phyloP scores from a whole-genome alignment of 2,329 filamentous ascomycete species.

The Purpureocillium lavendulum region DNA sequence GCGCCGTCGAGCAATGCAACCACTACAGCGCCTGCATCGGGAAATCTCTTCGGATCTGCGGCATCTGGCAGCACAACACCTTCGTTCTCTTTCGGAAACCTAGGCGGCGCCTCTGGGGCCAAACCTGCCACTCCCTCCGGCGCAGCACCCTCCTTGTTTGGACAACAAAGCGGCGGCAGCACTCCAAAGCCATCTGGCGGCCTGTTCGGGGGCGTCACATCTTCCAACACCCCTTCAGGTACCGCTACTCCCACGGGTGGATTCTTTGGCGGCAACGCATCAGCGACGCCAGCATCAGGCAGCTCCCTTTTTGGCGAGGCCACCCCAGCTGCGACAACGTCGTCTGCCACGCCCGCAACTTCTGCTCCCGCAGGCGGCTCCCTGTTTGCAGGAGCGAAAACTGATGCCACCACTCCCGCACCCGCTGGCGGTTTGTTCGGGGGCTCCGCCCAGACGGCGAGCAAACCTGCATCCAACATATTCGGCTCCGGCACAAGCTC shows the following conservation, averaged over 20 bases:
- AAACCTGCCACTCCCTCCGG: slow-evolving; percentile 19
- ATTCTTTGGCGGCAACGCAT: slow-evolving; percentile 9
- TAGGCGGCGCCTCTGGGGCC: slow-evolving; percentile 14
- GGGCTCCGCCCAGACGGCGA: slow-evolving; percentile 6
- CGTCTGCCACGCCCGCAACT: slow-evolving; percentile 6
- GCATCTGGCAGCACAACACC: slow-evolving; percentile 16
- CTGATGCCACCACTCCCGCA: slow-evolving; percentile 7
- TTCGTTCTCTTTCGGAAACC: slow-evolving; percentile 32
- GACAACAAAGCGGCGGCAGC: slow-evolving; percentile 18
- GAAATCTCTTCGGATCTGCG: slow-evolving; percentile 30
- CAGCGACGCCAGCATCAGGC: slow-evolving; percentile 1
- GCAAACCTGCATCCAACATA: slow-evolving; percentile 16
- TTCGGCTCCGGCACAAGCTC: slow-evolving; percentile 11
- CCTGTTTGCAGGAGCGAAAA: slow-evolving; percentile 12
- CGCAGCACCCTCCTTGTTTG: slow-evolving; percentile 20
- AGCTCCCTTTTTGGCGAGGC: slow-evolving; percentile 9
- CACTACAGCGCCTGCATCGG: slow-evolving; percentile 29
- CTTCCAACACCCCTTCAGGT: slow-evolving; percentile 2
- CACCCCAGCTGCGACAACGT: slow-evolving; percentile 3
- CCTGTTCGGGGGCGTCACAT: slow-evolving; percentile 20
- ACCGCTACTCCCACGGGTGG: slow-evolving; percentile 11
- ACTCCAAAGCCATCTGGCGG: slow-evolving; percentile 18
- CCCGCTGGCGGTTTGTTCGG: slow-evolving; percentile 8
- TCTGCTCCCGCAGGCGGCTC: slow-evolving; percentile 10
- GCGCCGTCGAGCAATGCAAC: slow-evolving; percentile 21